A percentile compares a stretch with the other conserved stretches of the same genome.
Evolutionary conservation across 148 eudicot genomes (phyloP).

Genomic region (Silene latifolia): DNA sequence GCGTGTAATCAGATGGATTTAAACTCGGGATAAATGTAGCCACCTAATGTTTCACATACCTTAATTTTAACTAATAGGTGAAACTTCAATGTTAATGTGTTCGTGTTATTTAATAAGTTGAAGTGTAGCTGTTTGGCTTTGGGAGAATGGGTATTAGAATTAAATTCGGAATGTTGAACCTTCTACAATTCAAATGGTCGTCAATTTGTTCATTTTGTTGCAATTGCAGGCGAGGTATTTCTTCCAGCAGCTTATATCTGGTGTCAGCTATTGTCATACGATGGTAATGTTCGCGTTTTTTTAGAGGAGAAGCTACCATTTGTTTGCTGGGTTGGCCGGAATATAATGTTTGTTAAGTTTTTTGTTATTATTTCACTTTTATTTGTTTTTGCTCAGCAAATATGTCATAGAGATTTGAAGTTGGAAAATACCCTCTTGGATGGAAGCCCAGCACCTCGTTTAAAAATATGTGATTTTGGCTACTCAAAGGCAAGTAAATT

Average conservation of each 20-base stretch:
- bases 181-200: neutral
- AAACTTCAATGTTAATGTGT: neutral
- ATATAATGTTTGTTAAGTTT: neutral
- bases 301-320: neutral
- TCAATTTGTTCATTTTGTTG: neutral
- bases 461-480: slow-evolving; percentile 86
- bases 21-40: neutral
- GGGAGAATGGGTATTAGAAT: neutral
- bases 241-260: slow-evolving; percentile 85
- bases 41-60: neutral
- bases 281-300: slow-evolving; percentile 40
- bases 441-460: slow-evolving; percentile 81
- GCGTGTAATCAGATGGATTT: neutral
- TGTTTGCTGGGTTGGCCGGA: neutral
- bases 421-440: slow-evolving; percentile 75
- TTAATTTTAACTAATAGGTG: neutral
- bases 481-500: slow-evolving; percentile 62
- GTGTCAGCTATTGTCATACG: slow-evolving; percentile 72
- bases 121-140: neutral
- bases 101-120: neutral
- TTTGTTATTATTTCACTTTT: slow-evolving; percentile 1
- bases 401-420: slow-evolving; percentile 80
- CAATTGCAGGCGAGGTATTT: slow-evolving; percentile 68
- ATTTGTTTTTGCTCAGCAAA: slow-evolving; percentile 48
- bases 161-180: neutral